Conservation (phyloP, 805 yeast species). For the Lipomyces chichibuensis region DNA sequence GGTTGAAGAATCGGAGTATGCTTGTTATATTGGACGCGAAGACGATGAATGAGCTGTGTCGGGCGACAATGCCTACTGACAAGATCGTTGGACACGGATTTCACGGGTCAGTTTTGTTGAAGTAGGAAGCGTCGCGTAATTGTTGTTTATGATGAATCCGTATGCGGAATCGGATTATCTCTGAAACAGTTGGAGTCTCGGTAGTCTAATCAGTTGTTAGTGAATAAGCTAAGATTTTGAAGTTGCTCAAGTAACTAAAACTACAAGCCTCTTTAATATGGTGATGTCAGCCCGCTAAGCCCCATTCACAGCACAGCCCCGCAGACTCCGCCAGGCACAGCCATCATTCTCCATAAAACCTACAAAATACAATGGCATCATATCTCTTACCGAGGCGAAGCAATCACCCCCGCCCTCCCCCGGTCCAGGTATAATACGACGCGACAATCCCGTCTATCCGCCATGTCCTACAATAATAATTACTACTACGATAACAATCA, state of each 20-base stretch:
- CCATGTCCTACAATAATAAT: constrained; percentile 10
- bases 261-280: too few relatives aligned
- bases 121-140: background rate
- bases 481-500: background rate
- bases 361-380: too few relatives aligned
- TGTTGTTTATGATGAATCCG: background rate
- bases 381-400: background rate
- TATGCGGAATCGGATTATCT: background rate
- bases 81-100: constrained; percentile 31
- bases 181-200: too few relatives aligned
- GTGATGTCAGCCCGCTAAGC: too few relatives aligned
- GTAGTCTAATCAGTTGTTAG: too few relatives aligned
- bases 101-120: constrained; percentile 21
- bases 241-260: too few relatives aligned
- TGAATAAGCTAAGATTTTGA: too few relatives aligned
- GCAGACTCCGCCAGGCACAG: too few relatives aligned
- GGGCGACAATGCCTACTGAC: constrained; percentile 23
- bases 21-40: constrained; percentile 28
- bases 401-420: background rate
- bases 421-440: background rate
- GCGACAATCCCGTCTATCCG: background rate
- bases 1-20: constrained; percentile 17
- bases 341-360: too few relatives aligned
- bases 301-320: too few relatives aligned
- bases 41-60: constrained; percentile 26